Evolutionary conservation across 176 grass and related monocot genomes (phyloP).

Genomic region (Themeda triandra): DNA sequence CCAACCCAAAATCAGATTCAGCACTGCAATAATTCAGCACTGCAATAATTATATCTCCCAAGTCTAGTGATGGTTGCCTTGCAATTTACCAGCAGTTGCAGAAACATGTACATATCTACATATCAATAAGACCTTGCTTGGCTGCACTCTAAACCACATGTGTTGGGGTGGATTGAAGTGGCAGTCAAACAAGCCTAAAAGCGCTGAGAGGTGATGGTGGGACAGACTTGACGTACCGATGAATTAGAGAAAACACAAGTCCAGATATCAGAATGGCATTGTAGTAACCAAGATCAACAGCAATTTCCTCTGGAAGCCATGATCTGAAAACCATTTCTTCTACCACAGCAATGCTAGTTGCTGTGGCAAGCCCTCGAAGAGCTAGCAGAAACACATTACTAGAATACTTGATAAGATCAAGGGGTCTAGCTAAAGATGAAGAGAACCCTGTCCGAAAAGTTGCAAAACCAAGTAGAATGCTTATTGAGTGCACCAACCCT

Average conservation of each 20-base stretch:
- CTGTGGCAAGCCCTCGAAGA: constrained; percentile 62
- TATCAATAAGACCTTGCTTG: constrained; percentile 10
- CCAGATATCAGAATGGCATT: constrained; percentile 76
- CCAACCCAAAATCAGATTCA: not conserved
- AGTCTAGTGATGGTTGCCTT: constrained; percentile 1
- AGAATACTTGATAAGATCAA: constrained; percentile 63
- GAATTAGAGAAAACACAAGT: constrained; percentile 73
- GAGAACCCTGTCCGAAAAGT: constrained; percentile 37
- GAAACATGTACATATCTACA: not conserved
- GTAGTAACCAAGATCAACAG: constrained; percentile 79
- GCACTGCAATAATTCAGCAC: not conserved
- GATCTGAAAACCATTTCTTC: constrained; percentile 96
- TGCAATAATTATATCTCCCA: not conserved
- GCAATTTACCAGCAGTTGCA: constrained; percentile 16
- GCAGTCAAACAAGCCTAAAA: not conserved
- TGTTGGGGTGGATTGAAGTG: not conserved
- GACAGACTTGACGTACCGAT: constrained; percentile 56
- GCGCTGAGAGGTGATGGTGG: not conserved
- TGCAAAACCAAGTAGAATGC: constrained; percentile 71
- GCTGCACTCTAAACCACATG: not conserved
- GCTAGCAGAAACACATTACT: constrained; percentile 47
- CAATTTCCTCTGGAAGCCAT: constrained; percentile 87
- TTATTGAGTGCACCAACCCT: constrained; percentile 69
- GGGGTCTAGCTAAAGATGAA: constrained; percentile 38
- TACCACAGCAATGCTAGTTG: constrained; percentile 68